Base-by-base conservation (phyloP, 176 grass and related monocot genomes). In the Cenchrus purpureus region DNA sequence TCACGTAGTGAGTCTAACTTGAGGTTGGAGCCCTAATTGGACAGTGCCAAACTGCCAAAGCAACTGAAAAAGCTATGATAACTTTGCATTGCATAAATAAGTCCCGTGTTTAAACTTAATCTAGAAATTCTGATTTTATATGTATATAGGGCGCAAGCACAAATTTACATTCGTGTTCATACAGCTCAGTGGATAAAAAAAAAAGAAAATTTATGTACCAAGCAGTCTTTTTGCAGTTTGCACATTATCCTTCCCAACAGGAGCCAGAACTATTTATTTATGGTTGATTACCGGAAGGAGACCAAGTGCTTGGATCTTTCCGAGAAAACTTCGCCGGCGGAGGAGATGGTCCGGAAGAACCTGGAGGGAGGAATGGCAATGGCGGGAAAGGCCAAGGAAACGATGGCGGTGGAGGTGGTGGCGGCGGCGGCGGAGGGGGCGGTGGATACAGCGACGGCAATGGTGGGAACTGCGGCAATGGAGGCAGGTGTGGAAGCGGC, bases 331-430 rank as follows among this genome's bases (percentile, higher is more conserved):
- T 50, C 22, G 53, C 79, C 13, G 78, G 87, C 1, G 81, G 87
- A 63, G 87, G 94, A 46, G 87, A 84, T 10, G 94, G 79, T 2
- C 49, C 44, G 3, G 91, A 74, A 10, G 84, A 80, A 53, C 65
- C 72, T 34, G 89, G 89, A 74, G 79, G 86, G 79, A 87, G 69
- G 48, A 90, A 86, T 5, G 89, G 88, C 1, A 91, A 75, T 16
- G 91, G 91, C 13, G 91, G 94, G 73, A 97, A 97, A 7, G 87
- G 82, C 57, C 89, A 95, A 48, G 75, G 82, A 28, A 89, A 87
- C 0, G 66, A 69, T 6, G 92, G 87, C 12, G 88, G 79, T 3
- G 88, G 67, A 12, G 88, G 88, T 1, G 84, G 88, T 0, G 79
- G 88, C 15, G 83, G 83, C 0, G 66, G 79, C 5, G 82, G 82